phyloP scores from a whole-genome alignment of 2,329 filamentous ascomycete species.

The Cylindrodendrum hubeiense region DNA sequence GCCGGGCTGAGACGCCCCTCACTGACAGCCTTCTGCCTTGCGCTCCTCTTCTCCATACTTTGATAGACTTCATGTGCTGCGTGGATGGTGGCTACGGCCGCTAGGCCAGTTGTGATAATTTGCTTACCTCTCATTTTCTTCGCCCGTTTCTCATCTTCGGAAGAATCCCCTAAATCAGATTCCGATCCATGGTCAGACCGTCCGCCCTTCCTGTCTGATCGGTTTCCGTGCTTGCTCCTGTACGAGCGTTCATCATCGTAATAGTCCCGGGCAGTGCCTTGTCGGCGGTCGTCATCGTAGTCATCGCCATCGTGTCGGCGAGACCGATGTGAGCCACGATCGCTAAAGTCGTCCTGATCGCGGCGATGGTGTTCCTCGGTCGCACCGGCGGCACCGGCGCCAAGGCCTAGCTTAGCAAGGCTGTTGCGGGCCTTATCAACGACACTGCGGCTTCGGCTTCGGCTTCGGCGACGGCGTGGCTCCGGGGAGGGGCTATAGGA shows the following conservation, averaged over 20 bases:
- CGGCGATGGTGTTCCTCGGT: constrained; percentile 54
- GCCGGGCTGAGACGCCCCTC: constrained; percentile 64
- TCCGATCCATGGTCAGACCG: constrained; percentile 64
- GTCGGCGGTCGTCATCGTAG: constrained; percentile 61
- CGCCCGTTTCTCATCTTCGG: constrained; percentile 65
- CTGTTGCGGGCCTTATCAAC: constrained; percentile 72
- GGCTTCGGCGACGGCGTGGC: constrained; percentile 59
- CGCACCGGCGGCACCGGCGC: constrained; percentile 57
- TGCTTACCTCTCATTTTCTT: constrained; percentile 74
- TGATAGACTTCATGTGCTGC: constrained; percentile 70
- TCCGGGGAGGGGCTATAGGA: constrained; percentile 59
- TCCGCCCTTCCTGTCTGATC: constrained; percentile 51
- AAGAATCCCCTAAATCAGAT: constrained; percentile 69
- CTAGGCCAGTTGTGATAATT: constrained; percentile 67
- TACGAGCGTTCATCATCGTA: constrained; percentile 62
- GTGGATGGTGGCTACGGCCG: constrained; percentile 70
- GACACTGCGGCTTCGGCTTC: constrained; percentile 74
- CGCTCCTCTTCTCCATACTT: constrained; percentile 68
- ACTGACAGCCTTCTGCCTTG: constrained; percentile 65
- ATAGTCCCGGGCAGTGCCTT: constrained; percentile 55
- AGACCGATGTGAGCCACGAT: constrained; percentile 55
- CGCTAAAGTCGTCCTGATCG: constrained; percentile 60
- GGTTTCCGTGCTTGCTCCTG: constrained; percentile 55
- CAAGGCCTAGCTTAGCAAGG: constrained; percentile 72
- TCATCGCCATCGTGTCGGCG: constrained; percentile 58